Evolutionary conservation across 192 early-diverging fungal species (phyloP).

Genomic region (Entomortierella lignicola): DNA sequence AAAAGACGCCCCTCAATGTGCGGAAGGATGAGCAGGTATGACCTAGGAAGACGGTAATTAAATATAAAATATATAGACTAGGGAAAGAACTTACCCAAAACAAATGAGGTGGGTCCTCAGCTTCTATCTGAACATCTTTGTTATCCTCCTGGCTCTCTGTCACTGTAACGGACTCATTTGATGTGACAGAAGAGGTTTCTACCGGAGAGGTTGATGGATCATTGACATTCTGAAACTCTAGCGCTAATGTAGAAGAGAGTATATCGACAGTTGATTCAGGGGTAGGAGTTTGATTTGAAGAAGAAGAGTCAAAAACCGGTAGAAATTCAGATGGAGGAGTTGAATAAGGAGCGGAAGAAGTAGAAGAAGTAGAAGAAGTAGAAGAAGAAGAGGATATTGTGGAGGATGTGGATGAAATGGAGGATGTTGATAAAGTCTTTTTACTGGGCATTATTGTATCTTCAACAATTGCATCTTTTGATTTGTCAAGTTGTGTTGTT

Average conservation of each 20-base stretch:
- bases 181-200: neutral
- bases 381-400: constrained; percentile 3
- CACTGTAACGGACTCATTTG: neutral
- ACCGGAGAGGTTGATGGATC: neutral
- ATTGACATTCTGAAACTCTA: neutral
- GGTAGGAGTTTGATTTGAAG: neutral
- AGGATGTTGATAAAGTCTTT: constrained; percentile 16
- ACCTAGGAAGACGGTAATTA: neutral
- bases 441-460: constrained; percentile 4
- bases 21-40: too few relatives aligned
- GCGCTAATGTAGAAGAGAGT: neutral
- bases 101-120: constrained; percentile 55
- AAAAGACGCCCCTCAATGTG: too few relatives aligned
- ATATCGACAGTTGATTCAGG: neutral
- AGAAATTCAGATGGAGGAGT: neutral
- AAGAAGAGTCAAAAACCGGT: neutral
- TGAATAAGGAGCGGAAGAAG: constrained; percentile 5
- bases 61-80: neutral
- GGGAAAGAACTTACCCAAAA: constrained; percentile 49
- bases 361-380: constrained; percentile 5
- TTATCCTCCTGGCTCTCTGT: constrained; percentile 25
- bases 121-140: constrained; percentile 55
- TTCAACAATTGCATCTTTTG: neutral
- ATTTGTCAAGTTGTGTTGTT: neutral
- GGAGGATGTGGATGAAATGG: constrained; percentile 24